Evolutionary conservation across 495 filamentous ascomycete species (phyloP), one percentile per base, ranked within the genome.

Genomic region (Cenococcum geophilum): DNA sequence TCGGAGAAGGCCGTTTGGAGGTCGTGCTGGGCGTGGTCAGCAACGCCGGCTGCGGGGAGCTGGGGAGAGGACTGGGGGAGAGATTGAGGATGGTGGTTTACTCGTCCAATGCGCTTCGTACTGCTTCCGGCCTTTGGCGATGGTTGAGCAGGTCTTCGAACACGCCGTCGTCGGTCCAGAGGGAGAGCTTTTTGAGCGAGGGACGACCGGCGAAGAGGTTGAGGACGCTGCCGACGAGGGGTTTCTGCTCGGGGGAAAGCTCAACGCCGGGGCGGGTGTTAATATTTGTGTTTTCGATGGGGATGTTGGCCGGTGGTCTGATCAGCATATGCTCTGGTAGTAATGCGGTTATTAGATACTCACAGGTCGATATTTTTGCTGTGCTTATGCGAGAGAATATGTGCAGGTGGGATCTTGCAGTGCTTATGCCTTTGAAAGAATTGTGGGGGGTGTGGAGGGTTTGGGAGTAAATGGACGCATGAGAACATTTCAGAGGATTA

Each of bases 191-290:
- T 42, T 77, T 75, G 3, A 83, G 73, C 1, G 80, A 77, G 0
- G 82, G 80, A 9, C 75, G 70, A 56, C 82, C 82, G 47, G 79
- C 78, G 69, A 84, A 85, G 52, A 86, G 74, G 78, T 84, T 82
- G 27, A 85, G 72, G 21, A 85, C 75, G 66, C 75, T 78, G 42
- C 81, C 79, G 21, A 83, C 78, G 56, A 84, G 45, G 6, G 81
- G 71, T 47, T 76, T 75, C 61, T 84, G 79, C 14, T 76, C 55
- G 4, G 71, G 48, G 34, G 71, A 70, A 22, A 85, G 71, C 1
- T 71, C 57, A 45, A 83, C 76, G 22, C 80, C 80, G 1, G 74
- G 23, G 9, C 72, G 74, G 11, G 76, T 76, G 50, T 77, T 76
- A 65, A 84, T 75, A 60, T 75, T 71, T 10, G 70, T 82, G 64